A percentile compares a stretch with the other conserved stretches of the same genome.
Evolutionary conservation across 1,284 basidiomycete species (phyloP).

Genomic region (Cutaneotrichosporon cutaneum): DNA sequence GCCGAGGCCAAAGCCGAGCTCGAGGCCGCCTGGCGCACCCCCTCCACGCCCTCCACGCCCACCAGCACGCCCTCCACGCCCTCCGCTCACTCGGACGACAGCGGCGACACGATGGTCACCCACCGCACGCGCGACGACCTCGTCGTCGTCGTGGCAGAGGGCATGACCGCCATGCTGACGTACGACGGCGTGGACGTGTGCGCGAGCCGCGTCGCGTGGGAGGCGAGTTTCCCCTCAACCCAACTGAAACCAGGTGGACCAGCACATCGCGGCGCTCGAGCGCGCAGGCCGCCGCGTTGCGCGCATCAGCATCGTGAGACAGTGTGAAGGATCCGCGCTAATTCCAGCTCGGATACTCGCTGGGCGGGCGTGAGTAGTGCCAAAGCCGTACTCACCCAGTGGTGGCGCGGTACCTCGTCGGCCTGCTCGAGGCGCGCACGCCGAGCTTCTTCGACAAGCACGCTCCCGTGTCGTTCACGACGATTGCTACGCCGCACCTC

Average conservation of each 20-base stretch:
- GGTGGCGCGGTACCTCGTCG: conserved; percentile 49
- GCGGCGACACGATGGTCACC: neutral
- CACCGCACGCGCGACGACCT: conserved; percentile 28
- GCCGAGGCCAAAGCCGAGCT: conserved; percentile 42
- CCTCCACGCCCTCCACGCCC: neutral
- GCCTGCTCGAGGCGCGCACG: conserved; percentile 41
- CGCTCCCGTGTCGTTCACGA: conserved; percentile 42
- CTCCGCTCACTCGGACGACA: neutral
- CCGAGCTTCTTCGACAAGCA: conserved; percentile 47
- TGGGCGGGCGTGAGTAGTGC: conserved; percentile 45
- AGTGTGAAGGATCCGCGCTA: conserved; percentile 18
- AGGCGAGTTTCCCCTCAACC: conserved; percentile 29
- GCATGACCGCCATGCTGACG: conserved; percentile 45
- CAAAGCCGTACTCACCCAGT: conserved; percentile 27
- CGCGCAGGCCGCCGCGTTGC: conserved; percentile 32
- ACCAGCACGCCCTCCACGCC: neutral
- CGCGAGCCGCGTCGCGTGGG: conserved; percentile 47
- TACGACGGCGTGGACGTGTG: conserved; percentile 52
- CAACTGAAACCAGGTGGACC: conserved; percentile 37
- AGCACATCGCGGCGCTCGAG: conserved; percentile 38
- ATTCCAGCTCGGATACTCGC: conserved; percentile 46
- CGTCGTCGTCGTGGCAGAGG: conserved; percentile 46
- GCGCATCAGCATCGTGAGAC: conserved; percentile 46
- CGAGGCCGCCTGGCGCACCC: conserved; percentile 26
- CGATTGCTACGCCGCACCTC: conserved; percentile 47